Conservation (phyloP, 176 grass and related monocot genomes). For the Puya raimondii region DNA sequence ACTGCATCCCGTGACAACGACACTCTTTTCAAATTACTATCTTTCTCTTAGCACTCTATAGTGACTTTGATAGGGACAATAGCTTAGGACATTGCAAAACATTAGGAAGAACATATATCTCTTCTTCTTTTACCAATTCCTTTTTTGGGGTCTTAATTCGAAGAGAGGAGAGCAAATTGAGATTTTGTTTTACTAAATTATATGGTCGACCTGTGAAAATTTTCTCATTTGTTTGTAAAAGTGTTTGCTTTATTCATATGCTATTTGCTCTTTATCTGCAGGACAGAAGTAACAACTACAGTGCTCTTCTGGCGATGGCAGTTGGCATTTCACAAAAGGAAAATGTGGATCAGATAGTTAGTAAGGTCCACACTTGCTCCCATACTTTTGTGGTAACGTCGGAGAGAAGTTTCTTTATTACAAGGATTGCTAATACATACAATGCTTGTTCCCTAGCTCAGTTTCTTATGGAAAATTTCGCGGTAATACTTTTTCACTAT, state of each 20-base stretch:
- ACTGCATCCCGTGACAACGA: background rate
- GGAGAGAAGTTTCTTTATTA: background rate
- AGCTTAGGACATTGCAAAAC: too few relatives aligned
- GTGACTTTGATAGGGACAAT: background rate
- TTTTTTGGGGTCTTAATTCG: too few relatives aligned
- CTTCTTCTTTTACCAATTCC: too few relatives aligned
- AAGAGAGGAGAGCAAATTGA: too few relatives aligned
- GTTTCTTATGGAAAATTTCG: background rate
- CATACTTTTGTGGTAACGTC: background rate
- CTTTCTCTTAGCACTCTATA: too few relatives aligned
- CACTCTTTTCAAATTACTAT: background rate
- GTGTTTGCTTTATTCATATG: background rate
- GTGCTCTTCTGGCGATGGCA: background rate
- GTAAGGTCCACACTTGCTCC: background rate
- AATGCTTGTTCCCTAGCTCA: background rate
- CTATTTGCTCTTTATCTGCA: background rate
- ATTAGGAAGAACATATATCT: too few relatives aligned
- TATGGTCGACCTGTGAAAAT: too few relatives aligned
- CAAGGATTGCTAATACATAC: background rate
- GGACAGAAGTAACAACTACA: background rate
- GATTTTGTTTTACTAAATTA: too few relatives aligned
- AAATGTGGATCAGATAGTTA: background rate
- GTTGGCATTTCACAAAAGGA: conserved; percentile 7
- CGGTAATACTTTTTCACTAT: conserved; percentile 8
- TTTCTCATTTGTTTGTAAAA: background rate